Base-by-base conservation (phyloP, 2,329 filamentous ascomycete species). In the Alternaria atra region DNA sequence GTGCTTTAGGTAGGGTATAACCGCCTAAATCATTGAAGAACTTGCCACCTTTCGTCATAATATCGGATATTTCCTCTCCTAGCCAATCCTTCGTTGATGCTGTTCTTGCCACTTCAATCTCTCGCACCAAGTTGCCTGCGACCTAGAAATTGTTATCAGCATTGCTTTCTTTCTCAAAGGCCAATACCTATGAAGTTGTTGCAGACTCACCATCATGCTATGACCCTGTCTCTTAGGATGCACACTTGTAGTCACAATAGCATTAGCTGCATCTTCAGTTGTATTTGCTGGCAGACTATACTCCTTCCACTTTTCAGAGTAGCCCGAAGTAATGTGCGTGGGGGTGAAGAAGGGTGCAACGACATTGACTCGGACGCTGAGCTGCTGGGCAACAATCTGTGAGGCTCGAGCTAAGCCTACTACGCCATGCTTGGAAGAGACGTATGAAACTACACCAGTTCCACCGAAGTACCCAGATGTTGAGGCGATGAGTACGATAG, bases 261-360 rank as follows among this genome's bases (percentile, higher is more conserved):
- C 70, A n/a, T 73, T 70, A 1, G 80, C 82, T 12, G 84, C 82
- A 23, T 79, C 75, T n/a, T 75, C 74, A 0, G 80, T 75, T 1
- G 76, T 78, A 60, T 84, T 84, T 35, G 79, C 69, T 1, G 80
- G 79, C 47, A 84, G 69, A 0, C 78, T 78, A 20, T 73, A 70
- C 20, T 74, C 70, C 23, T 69, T 67, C 81, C 81, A 84, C 25
- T 66, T 58, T 8, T 75, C 66, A 2, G 75, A 71, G 55, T 82
- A 80, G 2, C 78, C 75, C 13, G 72, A 73, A 0, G 82, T 80
- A 17, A 84, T 79, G 43, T 80, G 75, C 13, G 82, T 84, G 3
- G 81, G 79, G 0, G 82, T 84, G 10, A 83, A 77, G 69, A 82
- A 85, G 1, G 83, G 82, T 8, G 81, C 83, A n/a, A 84, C 73